Evolutionary conservation across 2,329 filamentous ascomycete species (phyloP).

Genomic region (Pyricularia sp.): DNA sequence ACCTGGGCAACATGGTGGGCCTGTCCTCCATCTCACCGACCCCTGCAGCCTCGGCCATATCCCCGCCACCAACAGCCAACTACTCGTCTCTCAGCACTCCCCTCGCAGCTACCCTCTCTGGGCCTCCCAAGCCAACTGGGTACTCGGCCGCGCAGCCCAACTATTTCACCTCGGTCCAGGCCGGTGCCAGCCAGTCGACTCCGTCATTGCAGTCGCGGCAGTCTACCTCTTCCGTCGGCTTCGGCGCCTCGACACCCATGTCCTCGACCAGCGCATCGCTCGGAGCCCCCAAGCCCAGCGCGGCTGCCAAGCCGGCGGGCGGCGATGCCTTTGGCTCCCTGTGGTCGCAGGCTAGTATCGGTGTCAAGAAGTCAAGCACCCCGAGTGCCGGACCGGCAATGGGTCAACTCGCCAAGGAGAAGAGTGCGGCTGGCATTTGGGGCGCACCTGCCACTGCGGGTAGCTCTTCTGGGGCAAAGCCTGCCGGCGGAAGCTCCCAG

Average conservation of each 20-base stretch:
- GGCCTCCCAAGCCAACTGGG: constrained; percentile 41
- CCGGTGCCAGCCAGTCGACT: constrained; percentile 16
- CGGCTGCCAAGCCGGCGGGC: constrained; percentile 34
- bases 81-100: constrained; percentile 50
- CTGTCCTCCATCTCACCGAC: constrained; percentile 73
- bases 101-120: constrained; percentile 25
- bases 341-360: constrained; percentile 62
- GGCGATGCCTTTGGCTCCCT: constrained; percentile 84
- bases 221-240: constrained; percentile 14
- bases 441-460: constrained; percentile 46
- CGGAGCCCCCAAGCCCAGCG: constrained; percentile 27
- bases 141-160: constrained; percentile 77
- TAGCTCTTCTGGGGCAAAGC: not conserved
- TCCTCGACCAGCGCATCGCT: not conserved
- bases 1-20: constrained; percentile 65
- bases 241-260: constrained; percentile 14
- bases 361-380: constrained; percentile 59
- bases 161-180: constrained; percentile 78
- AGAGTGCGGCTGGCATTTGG: constrained; percentile 91
- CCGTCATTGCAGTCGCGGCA: constrained; percentile 10
- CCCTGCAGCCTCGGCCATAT: constrained; percentile 36
- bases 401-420: constrained; percentile 94
- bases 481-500: not conserved
- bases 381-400: constrained; percentile 59
- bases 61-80: constrained; percentile 43